Evolutionary conservation across 352 stramenopile species (phyloP).

Genomic region (Globisporangium barbulae): DNA sequence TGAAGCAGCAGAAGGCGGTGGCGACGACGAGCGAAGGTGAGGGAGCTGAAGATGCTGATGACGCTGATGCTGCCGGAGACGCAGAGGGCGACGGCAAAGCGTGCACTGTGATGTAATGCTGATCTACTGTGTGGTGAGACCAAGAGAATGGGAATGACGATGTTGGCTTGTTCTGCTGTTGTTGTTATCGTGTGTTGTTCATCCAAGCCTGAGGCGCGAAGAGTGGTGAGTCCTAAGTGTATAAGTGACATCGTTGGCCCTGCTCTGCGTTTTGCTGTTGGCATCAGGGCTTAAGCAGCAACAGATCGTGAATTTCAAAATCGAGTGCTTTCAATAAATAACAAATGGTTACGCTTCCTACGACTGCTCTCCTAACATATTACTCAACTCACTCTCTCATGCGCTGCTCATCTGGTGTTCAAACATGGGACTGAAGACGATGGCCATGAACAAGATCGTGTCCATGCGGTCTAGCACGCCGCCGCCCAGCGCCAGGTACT

Average conservation of each 20-base stretch:
- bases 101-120: slow-evolving; percentile 13
- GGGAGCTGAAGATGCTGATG: slow-evolving; percentile 16
- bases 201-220: neutral
- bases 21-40: slow-evolving; percentile 8
- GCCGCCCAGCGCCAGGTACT: slow-evolving; percentile 42
- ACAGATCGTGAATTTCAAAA: neutral
- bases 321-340: slow-evolving; percentile 3
- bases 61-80: neutral
- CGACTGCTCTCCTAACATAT: neutral
- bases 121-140: neutral
- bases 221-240: neutral
- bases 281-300: neutral
- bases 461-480: slow-evolving; percentile 58
- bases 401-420: slow-evolving; percentile 26
- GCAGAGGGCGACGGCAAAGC: slow-evolving; percentile 15
- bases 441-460: slow-evolving; percentile 50
- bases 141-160: slow-evolving; percentile 2
- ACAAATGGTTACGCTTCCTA: neutral
- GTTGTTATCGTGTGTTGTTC: neutral
- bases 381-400: neutral
- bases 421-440: slow-evolving; percentile 55
- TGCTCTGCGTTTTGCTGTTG: neutral
- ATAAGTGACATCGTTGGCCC: neutral
- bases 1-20: slow-evolving; percentile 35
- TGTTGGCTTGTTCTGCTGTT: neutral